These are phyloP conservation scores for Claviceps monticola DNA, from an alignment of 2,329 filamentous ascomycete genomes.

Conservation along the genomic window DNA sequence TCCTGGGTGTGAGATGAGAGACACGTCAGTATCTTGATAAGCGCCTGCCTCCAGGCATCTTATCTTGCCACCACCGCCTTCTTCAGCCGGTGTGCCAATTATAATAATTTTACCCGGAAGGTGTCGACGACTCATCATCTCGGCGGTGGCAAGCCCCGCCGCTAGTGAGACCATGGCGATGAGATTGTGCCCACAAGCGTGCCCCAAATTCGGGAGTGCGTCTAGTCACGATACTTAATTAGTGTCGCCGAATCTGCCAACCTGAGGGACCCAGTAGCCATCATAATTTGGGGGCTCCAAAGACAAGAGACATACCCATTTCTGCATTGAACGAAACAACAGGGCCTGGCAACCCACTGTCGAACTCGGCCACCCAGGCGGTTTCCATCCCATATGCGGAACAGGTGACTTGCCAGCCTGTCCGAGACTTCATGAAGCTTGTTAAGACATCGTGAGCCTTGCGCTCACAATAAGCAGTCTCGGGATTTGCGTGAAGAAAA, in stretches of 20 bases:
- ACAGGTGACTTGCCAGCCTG: slow-evolving; percentile 24
- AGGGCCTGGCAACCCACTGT: slow-evolving; percentile 20
- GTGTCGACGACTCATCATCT: slow-evolving; percentile 24
- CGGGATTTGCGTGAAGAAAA: slow-evolving; percentile 29
- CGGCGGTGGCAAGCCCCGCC: slow-evolving; percentile 31
- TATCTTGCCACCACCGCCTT: slow-evolving; percentile 32
- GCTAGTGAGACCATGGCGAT: slow-evolving; percentile 26
- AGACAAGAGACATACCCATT: slow-evolving; percentile 11
- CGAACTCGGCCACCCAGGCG: slow-evolving; percentile 28
- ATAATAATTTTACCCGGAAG: slow-evolving; percentile 31
- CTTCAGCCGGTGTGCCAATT: slow-evolving; percentile 36
- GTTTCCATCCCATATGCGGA: slow-evolving; percentile 29
- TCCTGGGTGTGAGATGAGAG: slow-evolving; percentile 14
- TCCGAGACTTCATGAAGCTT: slow-evolving; percentile 18
- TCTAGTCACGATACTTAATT: slow-evolving; percentile 14
- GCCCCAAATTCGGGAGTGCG: slow-evolving; percentile 29
- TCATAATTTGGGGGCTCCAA: no score
- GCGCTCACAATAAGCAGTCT: slow-evolving; percentile 26
- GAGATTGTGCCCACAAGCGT: slow-evolving; percentile 42
- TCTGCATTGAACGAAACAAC: slow-evolving; percentile 29
- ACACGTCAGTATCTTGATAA: slow-evolving; percentile 13
- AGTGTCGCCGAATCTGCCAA: neutral
- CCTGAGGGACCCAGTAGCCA: neutral
- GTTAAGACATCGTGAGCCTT: slow-evolving; percentile 28
- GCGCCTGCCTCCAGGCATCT: slow-evolving; percentile 27